Evolutionary conservation across 306 rosid genomes (phyloP).

Genomic region (Argentina anserina): DNA sequence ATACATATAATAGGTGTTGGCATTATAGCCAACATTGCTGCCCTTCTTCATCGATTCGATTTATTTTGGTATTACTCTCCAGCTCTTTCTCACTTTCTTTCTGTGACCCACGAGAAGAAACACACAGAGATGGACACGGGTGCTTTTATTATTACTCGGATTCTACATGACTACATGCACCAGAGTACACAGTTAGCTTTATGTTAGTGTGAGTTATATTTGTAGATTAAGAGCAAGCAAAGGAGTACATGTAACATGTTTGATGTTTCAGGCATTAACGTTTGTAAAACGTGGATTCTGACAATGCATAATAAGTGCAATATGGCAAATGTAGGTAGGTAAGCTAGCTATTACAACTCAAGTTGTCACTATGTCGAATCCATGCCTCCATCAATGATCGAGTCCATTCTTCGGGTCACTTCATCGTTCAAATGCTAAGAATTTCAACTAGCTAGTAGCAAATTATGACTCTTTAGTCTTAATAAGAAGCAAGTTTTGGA

Average conservation of each 20-base stretch:
- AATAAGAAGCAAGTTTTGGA: too few species aligned
- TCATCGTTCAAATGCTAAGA: neutral
- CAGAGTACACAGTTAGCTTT: neutral
- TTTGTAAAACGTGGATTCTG: slow-evolving; percentile 16
- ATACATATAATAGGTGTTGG: neutral
- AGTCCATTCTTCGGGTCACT: neutral
- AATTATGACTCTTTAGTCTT: too few species aligned
- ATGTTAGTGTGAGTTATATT: neutral
- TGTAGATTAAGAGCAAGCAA: neutral
- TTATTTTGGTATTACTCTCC: neutral
- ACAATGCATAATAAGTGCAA: slow-evolving; percentile 9
- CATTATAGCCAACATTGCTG: neutral
- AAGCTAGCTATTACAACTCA: slow-evolving; percentile 5
- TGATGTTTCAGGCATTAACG: slow-evolving; percentile 10
- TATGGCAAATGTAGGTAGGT: slow-evolving; percentile 10
- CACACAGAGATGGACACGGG: neutral
- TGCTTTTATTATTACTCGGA: neutral
- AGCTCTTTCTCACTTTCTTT: neutral
- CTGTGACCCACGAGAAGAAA: neutral
- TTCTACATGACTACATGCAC: slow-evolving; percentile 5
- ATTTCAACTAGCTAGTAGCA: neutral
- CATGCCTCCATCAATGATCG: slow-evolving; percentile 6
- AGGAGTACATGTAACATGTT: slow-evolving; percentile 10
- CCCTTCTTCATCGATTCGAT: neutral
- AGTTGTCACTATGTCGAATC: slow-evolving; percentile 1